phyloP scores from a whole-genome alignment of 306 rosid species.

The Ceratonia siliqua region DNA sequence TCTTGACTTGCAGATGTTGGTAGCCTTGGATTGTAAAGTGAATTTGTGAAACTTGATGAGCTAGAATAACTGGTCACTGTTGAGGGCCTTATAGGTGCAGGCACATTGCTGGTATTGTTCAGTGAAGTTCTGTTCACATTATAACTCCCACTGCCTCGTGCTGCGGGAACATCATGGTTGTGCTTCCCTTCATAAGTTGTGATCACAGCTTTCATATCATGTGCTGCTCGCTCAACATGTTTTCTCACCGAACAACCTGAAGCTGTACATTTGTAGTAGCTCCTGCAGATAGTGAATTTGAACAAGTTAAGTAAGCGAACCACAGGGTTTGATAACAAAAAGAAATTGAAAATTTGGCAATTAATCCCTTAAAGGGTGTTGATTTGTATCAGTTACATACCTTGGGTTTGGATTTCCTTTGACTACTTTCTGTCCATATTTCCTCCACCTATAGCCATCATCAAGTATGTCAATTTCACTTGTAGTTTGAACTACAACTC shows the following conservation, averaged over 20 bases:
- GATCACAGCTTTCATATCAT: slow-evolving; percentile 80
- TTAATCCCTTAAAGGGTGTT: not conserved
- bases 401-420: slow-evolving; percentile 98
- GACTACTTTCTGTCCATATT: slow-evolving; percentile 97
- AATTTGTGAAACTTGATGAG: slow-evolving; percentile 37
- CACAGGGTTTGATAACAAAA: not conserved
- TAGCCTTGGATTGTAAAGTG: slow-evolving; percentile 33
- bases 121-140: slow-evolving; percentile 37
- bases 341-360: not conserved
- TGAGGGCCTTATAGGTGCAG: slow-evolving; percentile 57
- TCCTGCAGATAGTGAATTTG: slow-evolving; percentile 50
- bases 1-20: slow-evolving; percentile 44
- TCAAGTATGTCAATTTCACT: slow-evolving; percentile 94
- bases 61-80: slow-evolving; percentile 38
- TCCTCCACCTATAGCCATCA: slow-evolving; percentile 97
- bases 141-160: slow-evolving; percentile 66
- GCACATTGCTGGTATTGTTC: not conserved
- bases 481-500: slow-evolving; percentile 96
- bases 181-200: slow-evolving; percentile 97
- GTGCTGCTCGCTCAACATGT: slow-evolving; percentile 90
- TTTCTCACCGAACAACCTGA: slow-evolving; percentile 84
- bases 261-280: slow-evolving; percentile 93
- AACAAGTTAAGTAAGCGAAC: slow-evolving; percentile 18
- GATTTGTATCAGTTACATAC: slow-evolving; percentile 37
- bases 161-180: slow-evolving; percentile 92